Conservation (phyloP, 192 early-diverging fungal genomes). For the Coemansia sp. region DNA sequence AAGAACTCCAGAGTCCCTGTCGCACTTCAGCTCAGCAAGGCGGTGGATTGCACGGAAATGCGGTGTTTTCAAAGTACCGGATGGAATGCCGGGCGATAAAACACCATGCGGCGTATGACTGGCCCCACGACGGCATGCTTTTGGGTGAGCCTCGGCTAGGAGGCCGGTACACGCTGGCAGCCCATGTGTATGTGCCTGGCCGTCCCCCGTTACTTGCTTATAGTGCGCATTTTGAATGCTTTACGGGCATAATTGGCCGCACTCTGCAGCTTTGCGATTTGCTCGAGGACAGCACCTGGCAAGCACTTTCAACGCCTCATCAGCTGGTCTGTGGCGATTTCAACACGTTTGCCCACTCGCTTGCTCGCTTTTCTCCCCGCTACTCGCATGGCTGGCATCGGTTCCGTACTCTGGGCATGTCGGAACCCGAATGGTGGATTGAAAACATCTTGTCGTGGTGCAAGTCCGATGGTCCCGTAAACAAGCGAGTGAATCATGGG, state of each 20-base stretch:
- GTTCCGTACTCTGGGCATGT: conserved; percentile 58
- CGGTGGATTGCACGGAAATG: conserved; percentile 78
- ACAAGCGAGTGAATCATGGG: conserved; percentile 21
- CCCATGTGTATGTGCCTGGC: conserved; percentile 52
- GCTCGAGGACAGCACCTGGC: conserved; percentile 56
- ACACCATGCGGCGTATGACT: conserved; percentile 71
- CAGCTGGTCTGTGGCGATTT: conserved; percentile 75
- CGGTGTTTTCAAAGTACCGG: conserved; percentile 65
- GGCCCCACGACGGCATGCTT: conserved; percentile 61
- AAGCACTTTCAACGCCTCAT: conserved; percentile 53
- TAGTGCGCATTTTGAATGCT: conserved; percentile 72
- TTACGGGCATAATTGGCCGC: conserved; percentile 70
- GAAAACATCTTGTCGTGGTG: conserved; percentile 59
- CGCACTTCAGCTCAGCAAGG: conserved; percentile 62
- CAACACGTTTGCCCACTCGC: conserved; percentile 77
- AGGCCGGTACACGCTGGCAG: conserved; percentile 59
- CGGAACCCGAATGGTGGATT: conserved; percentile 72
- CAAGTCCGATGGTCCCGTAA: conserved; percentile 24
- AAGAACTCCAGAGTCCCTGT: conserved; percentile 63
- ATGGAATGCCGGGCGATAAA: conserved; percentile 61
- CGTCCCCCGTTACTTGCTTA: conserved; percentile 64
- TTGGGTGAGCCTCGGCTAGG: conserved; percentile 69
- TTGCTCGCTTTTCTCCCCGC: conserved; percentile 64
- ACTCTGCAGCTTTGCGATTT: conserved; percentile 68
- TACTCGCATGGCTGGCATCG: conserved; percentile 67